Evolutionary conservation across 1,284 basidiomycete genomes (phyloP), one percentile per base, ranked within the genome.

Genomic region (Malassezia obtusa): DNA sequence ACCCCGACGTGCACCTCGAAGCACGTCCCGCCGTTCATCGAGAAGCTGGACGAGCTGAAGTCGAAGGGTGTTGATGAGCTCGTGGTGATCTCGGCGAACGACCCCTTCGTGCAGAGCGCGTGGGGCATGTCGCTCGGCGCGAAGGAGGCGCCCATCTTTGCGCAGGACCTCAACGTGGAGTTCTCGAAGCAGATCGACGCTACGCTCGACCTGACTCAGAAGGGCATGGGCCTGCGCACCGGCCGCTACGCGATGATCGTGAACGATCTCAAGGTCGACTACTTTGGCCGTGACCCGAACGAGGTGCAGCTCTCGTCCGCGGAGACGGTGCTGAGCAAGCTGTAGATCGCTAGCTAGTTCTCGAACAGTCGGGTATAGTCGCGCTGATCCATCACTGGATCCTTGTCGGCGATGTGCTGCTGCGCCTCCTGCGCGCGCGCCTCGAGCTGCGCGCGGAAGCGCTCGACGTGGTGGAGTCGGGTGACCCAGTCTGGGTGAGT

Each of bases 71-170:
- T 62, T 30, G 84, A 87, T 67, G 77, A 82, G 46, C 75, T 87
- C 64, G 50, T 82, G 80, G 65, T 74, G 3, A 65, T 75, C 40
- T 65, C 73, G 44, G 52, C 60, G 26, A 69, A 75, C 61, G 69
- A 73, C 56, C 61, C 63, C 39, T 68, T 65, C 55, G 69, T 68
- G 55, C 64, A 68, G 65, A 60, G 58, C 30, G 86, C 82, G 44
- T 88, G 86, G 84, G 83, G 79, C 17, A 61, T 83, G 46, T 78
- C 82, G 52, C 78, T 82, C 60, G 81, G 81, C 6, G 77, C 83
- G 63, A 80, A 84, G 72, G 84, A 87, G 73, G 83, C 84, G 78
- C 81, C 85, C 72, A 65, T 86, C 52, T 78, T 82, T 35, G 79
- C 85, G 62, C 81, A 82, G 31, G 86, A 88, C 71, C 63, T 78